Base-by-base conservation (phyloP, 2,329 filamentous ascomycete genomes). In the Colletotrichum eleusines region DNA sequence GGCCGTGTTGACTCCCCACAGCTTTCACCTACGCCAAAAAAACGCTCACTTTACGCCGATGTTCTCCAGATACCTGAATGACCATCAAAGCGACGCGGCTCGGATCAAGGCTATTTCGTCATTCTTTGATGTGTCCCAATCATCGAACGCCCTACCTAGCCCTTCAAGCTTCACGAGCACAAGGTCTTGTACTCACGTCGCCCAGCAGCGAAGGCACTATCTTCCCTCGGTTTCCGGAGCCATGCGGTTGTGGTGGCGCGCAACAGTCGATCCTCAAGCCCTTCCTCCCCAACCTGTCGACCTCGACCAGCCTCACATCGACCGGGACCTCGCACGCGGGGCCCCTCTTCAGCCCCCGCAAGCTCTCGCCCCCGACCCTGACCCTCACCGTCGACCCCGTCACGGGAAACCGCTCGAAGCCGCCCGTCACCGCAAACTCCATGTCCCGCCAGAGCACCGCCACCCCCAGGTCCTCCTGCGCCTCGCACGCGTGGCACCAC, bases 201-300 rank as follows among this genome's bases (percentile, higher is more conserved):
- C 57, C 38, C 40, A 35, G 16, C 20, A 28, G 38, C 23, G 31
- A 44, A 7, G 38, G 38, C 2, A 42, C 20, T 18, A 12, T 20
- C 38, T 28, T 38, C 31, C 28, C 51, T 20, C 35, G 57, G 5
- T 35, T 14, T 4, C 57, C 20, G 18, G 42, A 20, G 16, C 31
- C 20, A 9, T 48, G 58, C 20, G 58, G 28, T 31, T 48, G 58
- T 16, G 33, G 16, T 4, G 28, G 42, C 20, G 42, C 58, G 46
- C 58, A 48, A 20, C 42, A 60, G 28, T 60, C 42, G 3, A 60
- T 35, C 12, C 58, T 48, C 31, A 26, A n/a, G 14, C 44, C 42
- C 42, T 61, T 61, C 42, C 58, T 50, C 31, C 58, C 58, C 6
- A 38, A 14, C 40, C 58, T 38, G 18, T 61, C 58, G 23, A 61